Percentiles rank a stretch among this genome's conserved stretches.
phyloP scores from a whole-genome alignment of 2,329 filamentous ascomycete genomes.

The Aspergillus sp. region DNA sequence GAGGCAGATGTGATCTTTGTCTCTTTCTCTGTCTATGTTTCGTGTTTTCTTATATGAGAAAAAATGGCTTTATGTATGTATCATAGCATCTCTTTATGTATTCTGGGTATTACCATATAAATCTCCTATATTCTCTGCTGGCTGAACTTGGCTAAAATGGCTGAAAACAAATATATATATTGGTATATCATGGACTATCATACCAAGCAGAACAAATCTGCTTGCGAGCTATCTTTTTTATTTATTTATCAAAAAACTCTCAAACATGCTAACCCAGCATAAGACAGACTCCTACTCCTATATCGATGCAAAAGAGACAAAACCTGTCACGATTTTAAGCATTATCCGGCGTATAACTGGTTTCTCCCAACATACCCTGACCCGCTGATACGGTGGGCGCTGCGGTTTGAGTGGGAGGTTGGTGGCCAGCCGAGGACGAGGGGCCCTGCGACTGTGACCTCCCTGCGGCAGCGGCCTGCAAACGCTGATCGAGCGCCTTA shows the following conservation, averaged over 20 bases:
- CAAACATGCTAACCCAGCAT: slow-evolving; percentile 7
- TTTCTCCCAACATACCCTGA: slow-evolving; percentile 57
- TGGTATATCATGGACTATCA: not conserved
- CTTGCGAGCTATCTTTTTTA: not conserved
- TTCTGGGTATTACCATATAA: not conserved
- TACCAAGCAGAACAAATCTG: not conserved
- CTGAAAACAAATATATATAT: not conserved
- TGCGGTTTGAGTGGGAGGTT: slow-evolving; percentile 40
- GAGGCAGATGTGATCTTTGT: slow-evolving; percentile 22
- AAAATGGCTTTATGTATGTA: slow-evolving; percentile 12
- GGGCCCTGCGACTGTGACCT: slow-evolving; percentile 35
- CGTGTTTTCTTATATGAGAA: not conserved
- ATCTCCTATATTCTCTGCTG: no score
- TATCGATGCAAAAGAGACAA: no score
- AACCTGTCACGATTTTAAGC: slow-evolving; percentile 13
- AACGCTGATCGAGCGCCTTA: slow-evolving; percentile 81
- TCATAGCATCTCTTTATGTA: slow-evolving; percentile 15
- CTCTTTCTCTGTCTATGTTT: slow-evolving; percentile 2
- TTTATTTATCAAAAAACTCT: not conserved
- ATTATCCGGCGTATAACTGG: slow-evolving; percentile 60
- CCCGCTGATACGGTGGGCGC: slow-evolving; percentile 49
- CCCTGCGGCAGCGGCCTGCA: slow-evolving; percentile 68
- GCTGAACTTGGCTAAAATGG: no score
- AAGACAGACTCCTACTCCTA: not conserved
- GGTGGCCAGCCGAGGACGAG: slow-evolving; percentile 20